Evolutionary conservation across 2,329 filamentous ascomycete genomes (phyloP).

Genomic region (Exserohilum rostratum): DNA sequence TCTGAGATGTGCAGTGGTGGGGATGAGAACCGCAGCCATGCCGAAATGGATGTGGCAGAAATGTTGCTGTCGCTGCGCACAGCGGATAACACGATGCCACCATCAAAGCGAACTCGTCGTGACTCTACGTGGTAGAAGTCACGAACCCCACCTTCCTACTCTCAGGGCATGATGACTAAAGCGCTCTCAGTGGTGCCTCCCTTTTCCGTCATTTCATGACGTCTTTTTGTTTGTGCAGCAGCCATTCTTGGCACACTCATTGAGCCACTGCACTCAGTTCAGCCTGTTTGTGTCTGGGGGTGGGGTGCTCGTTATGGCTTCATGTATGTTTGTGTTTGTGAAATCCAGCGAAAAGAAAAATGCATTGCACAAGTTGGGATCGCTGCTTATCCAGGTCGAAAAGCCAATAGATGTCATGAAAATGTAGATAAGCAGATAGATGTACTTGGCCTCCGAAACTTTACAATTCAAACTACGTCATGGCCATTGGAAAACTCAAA

Average conservation of each 20-base stretch:
- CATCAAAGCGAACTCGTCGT: constrained; percentile 39
- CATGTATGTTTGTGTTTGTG: constrained; percentile 18
- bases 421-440: constrained; percentile 6
- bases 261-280: constrained; percentile 7
- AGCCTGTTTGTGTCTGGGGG: constrained; percentile 7
- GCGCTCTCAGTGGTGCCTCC: constrained; percentile 10
- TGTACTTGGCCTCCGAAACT: background rate
- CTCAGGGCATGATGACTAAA: background rate
- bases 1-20: constrained; percentile 1
- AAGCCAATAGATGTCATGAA: constrained; percentile 1
- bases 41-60: constrained; percentile 46
- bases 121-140: constrained; percentile 26
- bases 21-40: constrained; percentile 14
- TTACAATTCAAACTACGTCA: background rate
- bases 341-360: constrained; percentile 15
- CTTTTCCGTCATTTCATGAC: constrained; percentile 11
- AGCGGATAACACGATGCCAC: constrained; percentile 27
- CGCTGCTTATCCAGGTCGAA: background rate
- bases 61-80: constrained; percentile 42
- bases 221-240: constrained; percentile 15
- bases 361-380: background rate
- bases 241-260: constrained; percentile 22
- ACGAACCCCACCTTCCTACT: constrained; percentile 4
- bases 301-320: constrained; percentile 7
- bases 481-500: background rate